phyloP scores from a whole-genome alignment of 2,329 filamentous ascomycete species.

The Trichoderma aggressivum region DNA sequence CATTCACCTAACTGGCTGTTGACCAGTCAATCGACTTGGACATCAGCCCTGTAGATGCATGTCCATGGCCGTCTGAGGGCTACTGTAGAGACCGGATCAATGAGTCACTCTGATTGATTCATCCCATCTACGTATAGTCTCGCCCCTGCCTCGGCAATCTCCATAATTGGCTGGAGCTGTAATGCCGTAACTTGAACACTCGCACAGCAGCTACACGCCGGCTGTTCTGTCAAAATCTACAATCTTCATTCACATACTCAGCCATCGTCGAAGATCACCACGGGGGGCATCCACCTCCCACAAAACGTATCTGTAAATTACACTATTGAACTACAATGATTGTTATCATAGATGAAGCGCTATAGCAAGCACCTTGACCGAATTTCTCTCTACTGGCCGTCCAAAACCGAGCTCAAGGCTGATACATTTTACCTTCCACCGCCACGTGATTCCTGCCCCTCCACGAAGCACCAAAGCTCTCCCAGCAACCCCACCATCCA shows the following conservation, averaged over 20 bases:
- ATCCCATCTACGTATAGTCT: neutral
- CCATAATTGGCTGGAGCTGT: neutral
- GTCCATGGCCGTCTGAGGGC: neutral
- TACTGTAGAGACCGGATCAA: neutral
- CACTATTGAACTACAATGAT: neutral
- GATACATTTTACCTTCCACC: neutral
- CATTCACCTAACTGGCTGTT: too few species aligned
- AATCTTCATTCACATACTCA: neutral
- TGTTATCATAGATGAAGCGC: too few species aligned
- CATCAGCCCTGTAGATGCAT: neutral
- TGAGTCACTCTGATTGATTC: neutral
- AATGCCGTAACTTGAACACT: neutral
- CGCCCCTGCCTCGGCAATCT: neutral
- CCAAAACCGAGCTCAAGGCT: neutral
- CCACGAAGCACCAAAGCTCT: conserved; percentile 19
- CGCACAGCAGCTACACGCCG: too few species aligned
- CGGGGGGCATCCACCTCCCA: neutral
- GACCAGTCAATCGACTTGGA: neutral
- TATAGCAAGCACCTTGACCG: neutral
- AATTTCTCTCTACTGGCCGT: too few species aligned
- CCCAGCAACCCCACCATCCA: neutral
- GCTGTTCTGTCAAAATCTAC: neutral
- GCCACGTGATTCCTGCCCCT: conserved; percentile 15
- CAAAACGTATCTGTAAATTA: neutral
- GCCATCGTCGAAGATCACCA: neutral